Percentiles rank a stretch among this genome's conserved stretches.
Conservation (phyloP, 176 grass and related monocot genomes). For the Zoysia japonica region DNA sequence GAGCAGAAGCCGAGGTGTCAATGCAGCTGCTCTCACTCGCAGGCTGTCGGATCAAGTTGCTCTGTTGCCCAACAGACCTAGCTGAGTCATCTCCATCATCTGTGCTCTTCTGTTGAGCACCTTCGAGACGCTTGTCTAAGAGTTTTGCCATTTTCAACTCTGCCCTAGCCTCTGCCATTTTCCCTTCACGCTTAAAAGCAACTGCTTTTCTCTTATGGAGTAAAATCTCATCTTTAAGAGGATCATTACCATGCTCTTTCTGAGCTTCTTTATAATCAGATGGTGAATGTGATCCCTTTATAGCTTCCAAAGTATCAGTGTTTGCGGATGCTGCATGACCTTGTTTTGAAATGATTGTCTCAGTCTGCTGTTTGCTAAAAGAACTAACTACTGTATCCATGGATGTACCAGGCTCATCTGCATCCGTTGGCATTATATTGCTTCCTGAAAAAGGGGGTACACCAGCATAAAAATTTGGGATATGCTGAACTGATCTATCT, state of each 20-base stretch:
- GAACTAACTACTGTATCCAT: slow-evolving; percentile 15
- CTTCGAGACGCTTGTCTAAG: slow-evolving; percentile 63
- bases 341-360: slow-evolving; percentile 1
- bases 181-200: slow-evolving; percentile 89
- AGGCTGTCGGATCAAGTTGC: slow-evolving; percentile 35
- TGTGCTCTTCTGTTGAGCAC: slow-evolving; percentile 36
- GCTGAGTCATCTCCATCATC: slow-evolving; percentile 14
- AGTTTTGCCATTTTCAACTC: slow-evolving; percentile 83
- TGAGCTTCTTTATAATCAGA: slow-evolving; percentile 37
- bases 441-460: slow-evolving; percentile 14
- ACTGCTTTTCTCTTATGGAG: slow-evolving; percentile 79
- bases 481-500: slow-evolving; percentile 26
- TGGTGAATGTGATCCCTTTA: slow-evolving; percentile 42
- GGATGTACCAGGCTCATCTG: background rate
- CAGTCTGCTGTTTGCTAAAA: slow-evolving; percentile 7
- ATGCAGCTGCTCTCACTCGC: slow-evolving; percentile 18
- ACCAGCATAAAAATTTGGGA: slow-evolving; percentile 19
- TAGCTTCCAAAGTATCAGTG: slow-evolving; percentile 24
- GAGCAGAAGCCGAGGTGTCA: slow-evolving; percentile 13
- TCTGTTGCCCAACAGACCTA: slow-evolving; percentile 29
- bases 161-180: slow-evolving; percentile 79
- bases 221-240: slow-evolving; percentile 71
- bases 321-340: background rate
- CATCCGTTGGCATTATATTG: background rate
- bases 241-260: slow-evolving; percentile 43